phyloP scores from a whole-genome alignment of 1,284 basidiomycete species.

The Thelephora terrestris region DNA sequence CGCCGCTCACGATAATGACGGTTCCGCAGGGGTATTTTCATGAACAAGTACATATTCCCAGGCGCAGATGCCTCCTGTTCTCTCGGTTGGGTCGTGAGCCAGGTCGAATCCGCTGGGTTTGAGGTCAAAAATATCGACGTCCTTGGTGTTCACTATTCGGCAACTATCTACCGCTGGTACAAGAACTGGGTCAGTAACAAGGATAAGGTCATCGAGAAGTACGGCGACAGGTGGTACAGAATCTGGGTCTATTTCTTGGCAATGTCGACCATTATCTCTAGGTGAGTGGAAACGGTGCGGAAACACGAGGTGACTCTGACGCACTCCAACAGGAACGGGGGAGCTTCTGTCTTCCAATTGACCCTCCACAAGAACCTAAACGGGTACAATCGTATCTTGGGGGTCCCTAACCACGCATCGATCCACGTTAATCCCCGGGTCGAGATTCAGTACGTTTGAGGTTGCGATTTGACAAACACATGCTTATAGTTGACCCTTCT shows the following conservation, averaged over 20 bases:
- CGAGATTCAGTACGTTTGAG: slow-evolving; percentile 34
- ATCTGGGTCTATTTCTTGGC: slow-evolving; percentile 90
- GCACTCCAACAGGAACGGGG: slow-evolving; percentile 58
- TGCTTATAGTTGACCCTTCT: too few species aligned
- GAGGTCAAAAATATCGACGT: slow-evolving; percentile 97
- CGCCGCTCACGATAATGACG: not conserved
- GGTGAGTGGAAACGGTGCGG: slow-evolving; percentile 28
- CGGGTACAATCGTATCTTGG: slow-evolving; percentile 82
- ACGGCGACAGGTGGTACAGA: slow-evolving; percentile 87
- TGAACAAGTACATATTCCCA: slow-evolving; percentile 98
- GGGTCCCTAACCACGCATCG: slow-evolving; percentile 65
- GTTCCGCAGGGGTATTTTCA: slow-evolving; percentile 65
- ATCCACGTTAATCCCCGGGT: slow-evolving; percentile 51
- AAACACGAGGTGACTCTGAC: slow-evolving; percentile 5
- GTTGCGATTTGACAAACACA: too few species aligned
- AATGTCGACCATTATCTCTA: slow-evolving; percentile 62
- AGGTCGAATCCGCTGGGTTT: slow-evolving; percentile 87
- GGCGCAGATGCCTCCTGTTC: slow-evolving; percentile 95
- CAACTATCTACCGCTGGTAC: slow-evolving; percentile 92
- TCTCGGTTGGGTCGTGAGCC: slow-evolving; percentile 88
- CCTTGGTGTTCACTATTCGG: slow-evolving; percentile 94
- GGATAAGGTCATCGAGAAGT: slow-evolving; percentile 80
- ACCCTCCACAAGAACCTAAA: slow-evolving; percentile 97
- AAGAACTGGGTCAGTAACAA: slow-evolving; percentile 90
- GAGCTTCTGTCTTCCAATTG: slow-evolving; percentile 88